These are phyloP conservation scores for Lentinula sp. DNA, from an alignment of 768 basidiomycete species.

Conservation along the genomic window DNA sequence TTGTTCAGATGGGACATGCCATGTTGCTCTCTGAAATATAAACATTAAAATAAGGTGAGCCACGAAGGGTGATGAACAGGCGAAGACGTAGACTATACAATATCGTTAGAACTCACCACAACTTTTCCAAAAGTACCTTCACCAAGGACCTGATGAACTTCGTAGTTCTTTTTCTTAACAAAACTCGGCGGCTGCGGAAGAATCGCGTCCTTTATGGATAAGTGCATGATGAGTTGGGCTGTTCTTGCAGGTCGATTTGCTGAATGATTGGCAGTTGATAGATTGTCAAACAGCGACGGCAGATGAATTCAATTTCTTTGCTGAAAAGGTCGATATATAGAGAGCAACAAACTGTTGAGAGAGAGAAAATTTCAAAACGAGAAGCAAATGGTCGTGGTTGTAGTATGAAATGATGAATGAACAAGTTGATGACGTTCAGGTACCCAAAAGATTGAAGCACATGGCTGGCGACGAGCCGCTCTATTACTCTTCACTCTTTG, in stretches of 20 bases:
- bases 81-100: not conserved
- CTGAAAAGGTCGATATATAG: no score
- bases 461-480: no score
- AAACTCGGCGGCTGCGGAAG: constrained; percentile 84
- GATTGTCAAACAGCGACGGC: no score
- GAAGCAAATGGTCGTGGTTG: no score
- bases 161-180: constrained; percentile 79
- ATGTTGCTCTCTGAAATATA: constrained; percentile 55
- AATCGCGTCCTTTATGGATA: constrained; percentile 49
- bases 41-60: not conserved
- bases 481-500: no score
- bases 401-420: not conserved
- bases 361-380: no score
- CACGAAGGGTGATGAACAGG: not conserved
- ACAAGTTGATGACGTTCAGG: not conserved
- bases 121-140: constrained; percentile 90
- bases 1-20: constrained; percentile 67
- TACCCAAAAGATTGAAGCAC: no score
- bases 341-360: no score
- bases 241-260: no score
- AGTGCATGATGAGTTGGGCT: constrained; percentile 18
- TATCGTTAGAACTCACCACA: constrained; percentile 41
- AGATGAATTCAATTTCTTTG: no score
- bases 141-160: constrained; percentile 67
- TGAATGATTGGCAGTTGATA: no score